A percentile compares a stretch with the other conserved stretches of the same genome.
phyloP scores from a whole-genome alignment of 2,329 filamentous ascomycete species.

The Beauveria sp. region DNA sequence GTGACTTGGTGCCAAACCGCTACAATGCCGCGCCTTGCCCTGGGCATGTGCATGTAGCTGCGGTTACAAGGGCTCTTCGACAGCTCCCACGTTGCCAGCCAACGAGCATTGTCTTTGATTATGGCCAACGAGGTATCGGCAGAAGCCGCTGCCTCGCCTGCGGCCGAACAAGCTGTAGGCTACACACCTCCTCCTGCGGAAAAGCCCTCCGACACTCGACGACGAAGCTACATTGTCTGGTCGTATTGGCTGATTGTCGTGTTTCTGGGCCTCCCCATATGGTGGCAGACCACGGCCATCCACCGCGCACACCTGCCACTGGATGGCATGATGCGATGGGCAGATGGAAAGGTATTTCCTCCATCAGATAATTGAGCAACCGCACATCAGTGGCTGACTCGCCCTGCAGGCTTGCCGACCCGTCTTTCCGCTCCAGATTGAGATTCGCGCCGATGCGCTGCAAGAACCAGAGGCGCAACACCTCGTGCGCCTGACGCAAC shows the following conservation, averaged over 20 bases:
- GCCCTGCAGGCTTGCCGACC: conserved; percentile 69
- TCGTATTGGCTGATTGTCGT: conserved; percentile 89
- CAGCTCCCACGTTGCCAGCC: background rate
- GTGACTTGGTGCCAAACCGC: conserved; percentile 2
- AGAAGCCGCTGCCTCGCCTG: background rate
- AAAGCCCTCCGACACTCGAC: conserved; percentile 57
- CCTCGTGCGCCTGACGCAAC: conserved; percentile 73
- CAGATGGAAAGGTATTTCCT: conserved; percentile 66
- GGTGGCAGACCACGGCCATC: conserved; percentile 92
- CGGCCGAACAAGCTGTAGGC: conserved; percentile 12
- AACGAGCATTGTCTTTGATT: background rate
- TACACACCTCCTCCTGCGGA: conserved; percentile 62
- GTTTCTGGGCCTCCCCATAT: conserved; percentile 80
- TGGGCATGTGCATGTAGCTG: background rate
- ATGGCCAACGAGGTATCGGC: background rate
- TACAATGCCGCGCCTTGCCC: background rate
- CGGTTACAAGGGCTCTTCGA: background rate
- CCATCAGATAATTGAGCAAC: too few species aligned
- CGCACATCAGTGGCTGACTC: background rate
- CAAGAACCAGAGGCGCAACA: conserved; percentile 61
- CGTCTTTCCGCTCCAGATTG: conserved; percentile 79
- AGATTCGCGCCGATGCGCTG: conserved; percentile 62
- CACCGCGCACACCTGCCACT: conserved; percentile 80
- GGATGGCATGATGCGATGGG: conserved; percentile 83
- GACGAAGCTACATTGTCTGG: conserved; percentile 66